These are phyloP conservation scores for Smallanthus sonchifolius DNA, from an alignment of 129 eudicot species.

Conservation along the genomic window DNA sequence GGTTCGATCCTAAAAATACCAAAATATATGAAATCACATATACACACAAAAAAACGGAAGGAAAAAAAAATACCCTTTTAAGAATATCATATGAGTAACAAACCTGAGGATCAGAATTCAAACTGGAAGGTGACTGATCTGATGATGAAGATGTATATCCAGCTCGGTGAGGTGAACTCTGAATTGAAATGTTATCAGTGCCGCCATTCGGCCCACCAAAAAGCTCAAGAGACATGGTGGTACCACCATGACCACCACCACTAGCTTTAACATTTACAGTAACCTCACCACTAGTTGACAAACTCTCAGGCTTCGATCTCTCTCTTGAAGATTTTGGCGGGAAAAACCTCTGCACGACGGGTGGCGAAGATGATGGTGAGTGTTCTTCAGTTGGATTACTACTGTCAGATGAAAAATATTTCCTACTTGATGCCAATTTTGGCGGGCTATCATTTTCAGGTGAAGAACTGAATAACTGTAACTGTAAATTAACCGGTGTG, in stretches of 20 bases:
- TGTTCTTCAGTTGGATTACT: conserved; percentile 70
- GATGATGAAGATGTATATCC: conserved; percentile 83
- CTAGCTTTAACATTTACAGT: conserved; percentile 43
- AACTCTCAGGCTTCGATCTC: conserved; percentile 44
- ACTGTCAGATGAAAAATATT: conserved; percentile 79
- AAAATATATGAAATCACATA: background rate
- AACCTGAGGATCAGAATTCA: conserved; percentile 88
- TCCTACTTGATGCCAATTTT: conserved; percentile 45
- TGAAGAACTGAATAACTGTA: conserved; percentile 80
- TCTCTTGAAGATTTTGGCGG: conserved; percentile 55
- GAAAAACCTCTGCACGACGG: conserved; percentile 62
- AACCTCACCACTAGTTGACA: conserved; percentile 45
- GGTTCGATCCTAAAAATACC: conserved; percentile 59
- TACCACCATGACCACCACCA: conserved; percentile 20
- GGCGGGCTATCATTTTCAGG: conserved; percentile 67
- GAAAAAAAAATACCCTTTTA: background rate
- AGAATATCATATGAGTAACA: conserved; percentile 1
- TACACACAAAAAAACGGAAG: background rate
- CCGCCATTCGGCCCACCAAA: conserved; percentile 48
- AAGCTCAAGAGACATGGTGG: conserved; percentile 63
- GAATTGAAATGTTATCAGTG: conserved; percentile 45
- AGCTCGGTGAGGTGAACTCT: conserved; percentile 62
- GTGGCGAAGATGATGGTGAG: conserved; percentile 84
- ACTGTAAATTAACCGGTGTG: conserved; percentile 39
- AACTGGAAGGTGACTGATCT: conserved; percentile 85